Percentiles rank a stretch among this genome's conserved stretches.
phyloP scores from a whole-genome alignment of 169 alveolate species.

The Plasmodium cynomolgi region DNA sequence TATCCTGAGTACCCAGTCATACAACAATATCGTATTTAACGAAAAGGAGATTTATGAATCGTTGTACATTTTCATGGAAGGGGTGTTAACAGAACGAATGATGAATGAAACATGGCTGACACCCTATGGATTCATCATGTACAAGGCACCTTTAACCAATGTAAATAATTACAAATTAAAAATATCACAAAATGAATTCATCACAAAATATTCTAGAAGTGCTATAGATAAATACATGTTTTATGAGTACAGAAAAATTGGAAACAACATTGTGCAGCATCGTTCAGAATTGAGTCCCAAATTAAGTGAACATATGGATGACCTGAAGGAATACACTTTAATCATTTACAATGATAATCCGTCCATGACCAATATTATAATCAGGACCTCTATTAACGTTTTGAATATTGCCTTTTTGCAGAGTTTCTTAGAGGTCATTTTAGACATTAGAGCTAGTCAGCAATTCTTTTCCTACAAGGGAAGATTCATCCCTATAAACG shows the following conservation, averaged over 20 bases:
- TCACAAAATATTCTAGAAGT: conserved; percentile 22
- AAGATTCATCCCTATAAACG: conserved; percentile 23
- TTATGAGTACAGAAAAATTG: conserved; percentile 28
- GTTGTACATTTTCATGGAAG: conserved; percentile 20
- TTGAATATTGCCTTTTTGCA: conserved; percentile 54
- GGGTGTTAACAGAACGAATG: conserved; percentile 36
- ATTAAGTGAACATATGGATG: not conserved
- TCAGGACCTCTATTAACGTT: conserved; percentile 56
- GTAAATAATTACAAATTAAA: not conserved
- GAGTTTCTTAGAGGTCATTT: conserved; percentile 46
- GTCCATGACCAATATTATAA: conserved; percentile 36
- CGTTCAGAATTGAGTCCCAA: not conserved
- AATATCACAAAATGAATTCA: conserved; percentile 13
- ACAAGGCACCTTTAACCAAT: not conserved
- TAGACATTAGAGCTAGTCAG: conserved; percentile 33
- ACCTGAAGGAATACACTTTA: conserved; percentile 34
- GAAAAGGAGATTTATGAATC: conserved; percentile 47
- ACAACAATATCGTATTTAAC: conserved; percentile 49
- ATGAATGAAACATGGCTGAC: conserved; percentile 16
- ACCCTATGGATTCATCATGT: conserved; percentile 29
- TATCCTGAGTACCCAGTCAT: not conserved
- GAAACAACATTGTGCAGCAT: not conserved
- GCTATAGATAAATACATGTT: conserved; percentile 30
- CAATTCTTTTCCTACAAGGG: conserved; percentile 61
- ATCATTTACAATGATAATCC: conserved; percentile 70